Evolutionary conservation across 352 stramenopile genomes (phyloP).

Genomic region (Phytophthora tubulina): DNA sequence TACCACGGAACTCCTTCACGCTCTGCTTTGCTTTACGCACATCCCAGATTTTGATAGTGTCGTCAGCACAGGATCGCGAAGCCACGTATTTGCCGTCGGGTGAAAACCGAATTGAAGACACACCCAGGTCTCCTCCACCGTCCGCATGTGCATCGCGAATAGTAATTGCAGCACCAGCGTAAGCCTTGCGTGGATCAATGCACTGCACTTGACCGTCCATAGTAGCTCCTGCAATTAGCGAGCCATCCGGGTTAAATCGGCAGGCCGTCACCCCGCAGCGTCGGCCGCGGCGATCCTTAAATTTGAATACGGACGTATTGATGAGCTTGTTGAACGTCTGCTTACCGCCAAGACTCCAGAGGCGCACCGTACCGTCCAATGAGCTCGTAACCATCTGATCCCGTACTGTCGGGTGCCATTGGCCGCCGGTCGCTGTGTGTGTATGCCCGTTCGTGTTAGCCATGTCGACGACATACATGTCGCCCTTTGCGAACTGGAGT

Average conservation of each 20-base stretch:
- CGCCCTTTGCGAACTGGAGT: constrained; percentile 82
- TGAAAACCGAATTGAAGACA: constrained; percentile 83
- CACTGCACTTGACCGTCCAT: constrained; percentile 86
- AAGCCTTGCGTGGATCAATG: constrained; percentile 78
- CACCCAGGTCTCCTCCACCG: constrained; percentile 70
- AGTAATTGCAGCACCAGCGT: constrained; percentile 66
- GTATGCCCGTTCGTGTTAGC: constrained; percentile 86
- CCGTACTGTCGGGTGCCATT: constrained; percentile 73
- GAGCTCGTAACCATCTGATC: constrained; percentile 87
- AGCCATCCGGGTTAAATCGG: constrained; percentile 70
- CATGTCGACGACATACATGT: constrained; percentile 92
- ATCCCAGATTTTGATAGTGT: constrained; percentile 89
- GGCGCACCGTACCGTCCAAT: constrained; percentile 79
- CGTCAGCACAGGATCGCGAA: constrained; percentile 77
- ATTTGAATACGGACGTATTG: constrained; percentile 85
- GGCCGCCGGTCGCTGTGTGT: constrained; percentile 71
- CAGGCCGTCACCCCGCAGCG: constrained; percentile 81
- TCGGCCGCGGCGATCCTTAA: constrained; percentile 81
- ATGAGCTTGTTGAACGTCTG: constrained; percentile 80
- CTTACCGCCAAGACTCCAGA: constrained; percentile 82
- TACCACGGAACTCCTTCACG: constrained; percentile 65
- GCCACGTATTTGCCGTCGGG: constrained; percentile 69
- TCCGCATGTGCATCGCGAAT: constrained; percentile 80
- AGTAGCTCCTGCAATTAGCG: constrained; percentile 67
- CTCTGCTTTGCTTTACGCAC: constrained; percentile 66